Base-by-base conservation (phyloP, 805 yeast species). In the Nakazawaea molendinolei region DNA sequence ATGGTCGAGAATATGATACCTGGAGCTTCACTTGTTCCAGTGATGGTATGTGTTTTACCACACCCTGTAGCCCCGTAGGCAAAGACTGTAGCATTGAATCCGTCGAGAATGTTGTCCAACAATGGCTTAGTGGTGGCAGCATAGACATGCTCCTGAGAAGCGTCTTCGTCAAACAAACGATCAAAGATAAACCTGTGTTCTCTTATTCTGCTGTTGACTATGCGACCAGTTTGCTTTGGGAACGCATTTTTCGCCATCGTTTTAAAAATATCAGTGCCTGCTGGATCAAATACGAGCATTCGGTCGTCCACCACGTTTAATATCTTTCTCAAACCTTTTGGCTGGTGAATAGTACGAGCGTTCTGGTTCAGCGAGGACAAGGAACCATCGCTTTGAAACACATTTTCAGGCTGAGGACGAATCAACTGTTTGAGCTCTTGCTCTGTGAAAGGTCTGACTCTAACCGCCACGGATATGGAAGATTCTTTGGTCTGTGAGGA, bases 41-140 rank as follows among this genome's bases (percentile, higher is more conserved):
- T 73, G 22, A 89, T 83, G 0, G 97, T 89, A 53, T 82, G 86
- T 0, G 97, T 89, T 53, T 89, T 89, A n/a, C 97, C 97, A 56
- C 97, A 89, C 0, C 97, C 97, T 0, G 97, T 89, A 20, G 97
- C 95, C 1, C 97, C 97, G 54, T 89, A 89, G 1, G 97, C 97
- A 63, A 89, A 89, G 0, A 89, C 86, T 0, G 96, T 86, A 5
- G 95, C 80, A 54, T 90, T 87, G 57, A 65, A 85, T 1, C 97
- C 97, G 43, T 84, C 92, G 28, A 89, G 55, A 0, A 86, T 77
- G 26, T 79, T 71, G 42, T 79, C 86, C 6, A 89, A 62, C 32
- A 86, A 61, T 0, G 95, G 90, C 34, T 67, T 63, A 0, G 95
- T 75, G 1, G 95, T 85, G 21, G 58, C 55, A 18, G 61, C 51